These are phyloP conservation scores for Phaffia rhodozyma DNA, from an alignment of 1,284 basidiomycete species.

Conservation along the genomic window DNA sequence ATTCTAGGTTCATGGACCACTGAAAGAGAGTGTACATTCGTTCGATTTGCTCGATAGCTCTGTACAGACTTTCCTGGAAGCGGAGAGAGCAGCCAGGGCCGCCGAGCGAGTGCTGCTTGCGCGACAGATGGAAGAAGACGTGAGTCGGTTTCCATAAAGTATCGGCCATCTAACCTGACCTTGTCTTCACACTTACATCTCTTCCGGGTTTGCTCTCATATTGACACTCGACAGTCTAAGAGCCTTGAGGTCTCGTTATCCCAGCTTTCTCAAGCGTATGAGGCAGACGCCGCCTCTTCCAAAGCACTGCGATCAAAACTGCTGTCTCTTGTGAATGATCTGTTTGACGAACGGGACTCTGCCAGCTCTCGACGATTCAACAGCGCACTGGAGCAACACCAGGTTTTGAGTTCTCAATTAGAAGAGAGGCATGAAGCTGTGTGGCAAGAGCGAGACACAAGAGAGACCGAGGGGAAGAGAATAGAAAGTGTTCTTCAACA, in stretches of 20 bases:
- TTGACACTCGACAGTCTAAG: background rate
- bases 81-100: conserved; percentile 44
- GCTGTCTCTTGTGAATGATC: no score
- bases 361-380: no score
- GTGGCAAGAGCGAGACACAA: no score
- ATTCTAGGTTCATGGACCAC: conserved; percentile 28
- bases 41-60: conserved; percentile 51
- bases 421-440: no score
- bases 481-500: no score
- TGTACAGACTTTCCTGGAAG: conserved; percentile 46
- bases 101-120: conserved; percentile 45
- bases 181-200: background rate
- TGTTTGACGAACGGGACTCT: no score
- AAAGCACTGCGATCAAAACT: conserved; percentile 40
- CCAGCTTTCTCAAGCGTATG: conserved; percentile 60
- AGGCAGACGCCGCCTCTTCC: conserved; percentile 53
- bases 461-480: no score
- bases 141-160: conserved; percentile 16
- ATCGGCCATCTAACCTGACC: no score
- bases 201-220: background rate
- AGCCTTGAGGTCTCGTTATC: conserved; percentile 34
- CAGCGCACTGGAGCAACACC: no score
- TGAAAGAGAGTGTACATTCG: conserved; percentile 36
- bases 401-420: no score
- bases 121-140: conserved; percentile 46